Evolutionary conservation across 176 grass and related monocot species (phyloP).

Genomic region (Urochloa ruziziensis): DNA sequence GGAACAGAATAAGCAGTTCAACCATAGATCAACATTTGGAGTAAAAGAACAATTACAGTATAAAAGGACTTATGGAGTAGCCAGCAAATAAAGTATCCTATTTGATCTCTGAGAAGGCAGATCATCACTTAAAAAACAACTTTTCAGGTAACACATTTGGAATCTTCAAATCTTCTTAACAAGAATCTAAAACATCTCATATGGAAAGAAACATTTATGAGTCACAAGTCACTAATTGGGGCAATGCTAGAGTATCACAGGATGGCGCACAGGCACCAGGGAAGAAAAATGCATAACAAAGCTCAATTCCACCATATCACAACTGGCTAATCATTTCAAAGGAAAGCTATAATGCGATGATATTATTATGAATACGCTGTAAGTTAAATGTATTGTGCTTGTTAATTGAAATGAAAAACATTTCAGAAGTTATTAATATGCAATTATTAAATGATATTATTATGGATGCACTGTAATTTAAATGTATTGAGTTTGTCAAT

Average conservation of each 20-base stretch:
- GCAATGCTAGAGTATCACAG: background rate
- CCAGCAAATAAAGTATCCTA: background rate
- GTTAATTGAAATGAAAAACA: background rate
- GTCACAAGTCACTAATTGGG: background rate
- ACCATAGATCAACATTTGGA: background rate
- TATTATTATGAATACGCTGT: background rate
- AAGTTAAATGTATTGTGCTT: background rate
- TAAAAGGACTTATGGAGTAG: background rate
- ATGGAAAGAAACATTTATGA: background rate
- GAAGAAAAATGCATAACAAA: background rate
- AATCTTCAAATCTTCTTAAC: background rate
- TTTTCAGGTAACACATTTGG: conserved; percentile 3
- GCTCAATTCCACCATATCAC: background rate
- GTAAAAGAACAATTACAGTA: background rate
- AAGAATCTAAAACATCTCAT: conserved; percentile 11
- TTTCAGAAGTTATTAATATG: background rate
- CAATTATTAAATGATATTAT: background rate
- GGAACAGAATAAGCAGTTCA: background rate
- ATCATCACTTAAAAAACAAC: background rate
- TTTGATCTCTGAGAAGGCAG: background rate
- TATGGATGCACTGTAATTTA: background rate
- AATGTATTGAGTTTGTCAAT: background rate
- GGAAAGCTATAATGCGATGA: background rate
- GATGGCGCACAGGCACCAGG: background rate
- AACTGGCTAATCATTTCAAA: background rate